Percentiles rank a stretch among this genome's conserved stretches.
These are phyloP conservation scores for Linum trigynum DNA, from an alignment of 345 rosid species.

Conservation along the genomic window DNA sequence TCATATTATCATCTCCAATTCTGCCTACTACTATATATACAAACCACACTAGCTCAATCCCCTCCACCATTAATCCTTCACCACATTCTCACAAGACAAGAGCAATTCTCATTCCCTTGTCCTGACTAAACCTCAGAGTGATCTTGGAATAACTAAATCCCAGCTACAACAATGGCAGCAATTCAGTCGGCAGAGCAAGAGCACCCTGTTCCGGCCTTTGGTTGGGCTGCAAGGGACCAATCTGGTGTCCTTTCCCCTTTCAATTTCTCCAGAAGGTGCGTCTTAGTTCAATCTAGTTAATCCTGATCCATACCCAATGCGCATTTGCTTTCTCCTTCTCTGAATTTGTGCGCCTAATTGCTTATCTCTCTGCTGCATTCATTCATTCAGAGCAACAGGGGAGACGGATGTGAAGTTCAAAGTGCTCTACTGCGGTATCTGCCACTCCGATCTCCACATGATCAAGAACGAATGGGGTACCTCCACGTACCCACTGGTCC, in stretches of 20 bases:
- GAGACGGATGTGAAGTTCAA: neutral
- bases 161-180: too few relatives aligned
- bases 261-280: constrained; percentile 41
- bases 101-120: too few relatives aligned
- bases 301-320: too few relatives aligned
- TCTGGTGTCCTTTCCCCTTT: constrained; percentile 43
- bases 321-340: too few relatives aligned
- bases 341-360: too few relatives aligned
- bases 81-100: too few relatives aligned
- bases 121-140: too few relatives aligned
- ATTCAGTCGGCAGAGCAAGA: constrained; percentile 14
- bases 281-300: neutral
- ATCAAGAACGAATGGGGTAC: neutral
- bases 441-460: neutral
- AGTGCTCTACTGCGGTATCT: neutral
- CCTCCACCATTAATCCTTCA: too few relatives aligned
- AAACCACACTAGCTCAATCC: too few relatives aligned
- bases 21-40: too few relatives aligned
- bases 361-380: neutral
- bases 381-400: neutral
- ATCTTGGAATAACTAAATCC: too few relatives aligned
- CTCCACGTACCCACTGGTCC: neutral
- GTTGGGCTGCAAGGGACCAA: constrained; percentile 42
- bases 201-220: constrained; percentile 28
- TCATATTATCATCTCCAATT: too few relatives aligned